Evolutionary conservation across 371 early-diverging fungal genomes (phyloP).

Genomic region (Rhizopus arrhizus): DNA sequence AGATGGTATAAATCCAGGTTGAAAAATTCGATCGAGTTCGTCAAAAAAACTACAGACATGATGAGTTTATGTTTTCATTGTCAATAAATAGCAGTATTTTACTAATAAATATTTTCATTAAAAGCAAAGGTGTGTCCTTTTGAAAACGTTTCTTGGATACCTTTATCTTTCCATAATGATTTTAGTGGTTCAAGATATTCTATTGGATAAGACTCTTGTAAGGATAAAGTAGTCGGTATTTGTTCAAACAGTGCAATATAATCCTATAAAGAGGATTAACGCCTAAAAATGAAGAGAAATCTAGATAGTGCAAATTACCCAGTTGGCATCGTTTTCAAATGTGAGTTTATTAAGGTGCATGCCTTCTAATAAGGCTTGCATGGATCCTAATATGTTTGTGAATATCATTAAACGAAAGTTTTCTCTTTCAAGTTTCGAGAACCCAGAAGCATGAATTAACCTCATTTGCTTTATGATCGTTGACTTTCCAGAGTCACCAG

Average conservation of each 20-base stretch:
- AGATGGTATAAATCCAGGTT: constrained; percentile 71
- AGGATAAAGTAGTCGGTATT: constrained; percentile 36
- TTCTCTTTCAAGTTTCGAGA: constrained; percentile 78
- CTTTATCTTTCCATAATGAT: constrained; percentile 72
- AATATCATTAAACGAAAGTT: constrained; percentile 87
- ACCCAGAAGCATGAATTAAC: constrained; percentile 90
- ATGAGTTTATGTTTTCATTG: not conserved
- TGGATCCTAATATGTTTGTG: constrained; percentile 84
- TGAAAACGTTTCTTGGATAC: constrained; percentile 59
- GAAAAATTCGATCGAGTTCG: constrained; percentile 77
- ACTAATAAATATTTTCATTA: constrained; percentile 81
- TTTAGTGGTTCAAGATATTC: constrained; percentile 72
- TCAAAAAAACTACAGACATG: constrained; percentile 70
- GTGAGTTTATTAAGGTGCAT: constrained; percentile 76
- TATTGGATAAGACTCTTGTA: constrained; percentile 61
- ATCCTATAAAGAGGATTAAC: constrained; percentile 5
- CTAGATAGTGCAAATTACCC: constrained; percentile 13
- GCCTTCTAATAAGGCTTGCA: constrained; percentile 86
- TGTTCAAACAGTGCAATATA: constrained; percentile 28
- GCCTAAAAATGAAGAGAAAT: too few relatives aligned
- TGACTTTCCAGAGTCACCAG: constrained; percentile 95
- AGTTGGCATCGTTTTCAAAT: constrained; percentile 59
- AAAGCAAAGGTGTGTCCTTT: constrained; percentile 81
- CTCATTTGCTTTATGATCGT: constrained; percentile 97
- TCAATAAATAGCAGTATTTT: constrained; percentile 10